Conservation (phyloP, 2,329 filamentous ascomycete genomes). For the Ophiostoma piceae region DNA sequence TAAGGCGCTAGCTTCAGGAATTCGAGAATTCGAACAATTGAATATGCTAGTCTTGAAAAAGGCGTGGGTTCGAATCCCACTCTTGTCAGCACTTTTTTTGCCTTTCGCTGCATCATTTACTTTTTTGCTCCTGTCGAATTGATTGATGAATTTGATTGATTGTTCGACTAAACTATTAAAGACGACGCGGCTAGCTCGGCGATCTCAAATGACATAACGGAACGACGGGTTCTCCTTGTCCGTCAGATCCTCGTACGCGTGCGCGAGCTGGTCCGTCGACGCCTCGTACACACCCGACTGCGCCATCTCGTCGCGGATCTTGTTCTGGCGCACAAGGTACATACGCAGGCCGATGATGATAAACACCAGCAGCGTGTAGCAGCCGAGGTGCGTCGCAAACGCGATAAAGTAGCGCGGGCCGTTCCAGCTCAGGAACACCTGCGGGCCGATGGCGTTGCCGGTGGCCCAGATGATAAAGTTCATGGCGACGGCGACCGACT, state of each 20-base stretch:
- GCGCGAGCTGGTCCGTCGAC: conserved; percentile 40
- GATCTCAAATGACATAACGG: conserved; percentile 45
- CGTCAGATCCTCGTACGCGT: conserved; percentile 60
- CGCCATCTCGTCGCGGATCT: conserved; percentile 47
- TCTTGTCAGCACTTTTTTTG: too few species aligned
- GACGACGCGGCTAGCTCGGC: too few species aligned
- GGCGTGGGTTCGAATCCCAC: too few species aligned
- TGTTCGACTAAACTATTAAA: too few species aligned
- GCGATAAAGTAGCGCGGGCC: conserved; percentile 63
- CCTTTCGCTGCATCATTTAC: too few species aligned
- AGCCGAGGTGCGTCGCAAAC: conserved; percentile 63
- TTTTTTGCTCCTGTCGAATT: too few species aligned
- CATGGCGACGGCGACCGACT: conserved; percentile 59
- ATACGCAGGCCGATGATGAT: conserved; percentile 55
- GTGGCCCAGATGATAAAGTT: conserved; percentile 66
- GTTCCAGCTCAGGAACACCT: conserved; percentile 58
- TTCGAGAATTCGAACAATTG: too few species aligned
- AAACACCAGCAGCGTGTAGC: conserved; percentile 57
- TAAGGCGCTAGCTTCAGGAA: too few species aligned
- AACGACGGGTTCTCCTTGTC: conserved; percentile 58
- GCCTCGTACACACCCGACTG: conserved; percentile 39
- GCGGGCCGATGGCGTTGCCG: conserved; percentile 44
- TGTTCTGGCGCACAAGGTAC: conserved; percentile 52
- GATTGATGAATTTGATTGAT: too few species aligned
- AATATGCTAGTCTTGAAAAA: too few species aligned